These are phyloP conservation scores for Vinca minor DNA, from an alignment of 257 asterid genomes.

Conservation along the genomic window DNA sequence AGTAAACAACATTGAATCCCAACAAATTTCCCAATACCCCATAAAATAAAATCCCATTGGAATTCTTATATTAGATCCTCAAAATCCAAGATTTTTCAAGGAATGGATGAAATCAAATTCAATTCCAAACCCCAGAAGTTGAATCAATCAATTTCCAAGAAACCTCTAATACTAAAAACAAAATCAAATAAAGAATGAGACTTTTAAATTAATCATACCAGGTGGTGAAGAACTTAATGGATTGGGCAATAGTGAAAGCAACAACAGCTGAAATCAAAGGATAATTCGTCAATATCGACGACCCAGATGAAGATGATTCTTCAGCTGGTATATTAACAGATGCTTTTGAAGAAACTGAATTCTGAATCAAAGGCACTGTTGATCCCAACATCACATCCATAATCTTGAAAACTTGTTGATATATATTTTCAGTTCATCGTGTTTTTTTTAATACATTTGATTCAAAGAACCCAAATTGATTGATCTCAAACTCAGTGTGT, in stretches of 20 bases:
- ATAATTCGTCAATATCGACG: constrained; percentile 47
- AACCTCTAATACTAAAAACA: no score
- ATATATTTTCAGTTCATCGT: not conserved
- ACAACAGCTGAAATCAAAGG: constrained; percentile 64
- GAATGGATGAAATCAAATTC: constrained; percentile 6
- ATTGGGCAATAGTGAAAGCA: constrained; percentile 74
- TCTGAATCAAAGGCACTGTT: constrained; percentile 18
- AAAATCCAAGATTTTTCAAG: constrained; percentile 1
- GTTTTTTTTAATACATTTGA: not conserved
- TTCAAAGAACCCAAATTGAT: no score
- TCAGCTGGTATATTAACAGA: constrained; percentile 15
- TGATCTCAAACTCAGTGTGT: no score
- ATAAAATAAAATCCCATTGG: no score
- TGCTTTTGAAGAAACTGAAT: constrained; percentile 15
- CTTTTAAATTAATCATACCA: constrained; percentile 58
- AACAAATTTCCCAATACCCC: no score
- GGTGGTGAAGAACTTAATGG: constrained; percentile 49
- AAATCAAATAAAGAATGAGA: no score
- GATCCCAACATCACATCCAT: constrained; percentile 23
- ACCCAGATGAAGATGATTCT: constrained; percentile 24
- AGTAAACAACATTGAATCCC: no score
- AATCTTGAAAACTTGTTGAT: not conserved
- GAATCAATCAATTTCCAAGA: no score
- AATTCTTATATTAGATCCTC: no score
- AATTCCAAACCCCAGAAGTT: no score